These are phyloP conservation scores for Rhodamnia argentea DNA, from an alignment of 345 rosid species.

Conservation along the genomic window DNA sequence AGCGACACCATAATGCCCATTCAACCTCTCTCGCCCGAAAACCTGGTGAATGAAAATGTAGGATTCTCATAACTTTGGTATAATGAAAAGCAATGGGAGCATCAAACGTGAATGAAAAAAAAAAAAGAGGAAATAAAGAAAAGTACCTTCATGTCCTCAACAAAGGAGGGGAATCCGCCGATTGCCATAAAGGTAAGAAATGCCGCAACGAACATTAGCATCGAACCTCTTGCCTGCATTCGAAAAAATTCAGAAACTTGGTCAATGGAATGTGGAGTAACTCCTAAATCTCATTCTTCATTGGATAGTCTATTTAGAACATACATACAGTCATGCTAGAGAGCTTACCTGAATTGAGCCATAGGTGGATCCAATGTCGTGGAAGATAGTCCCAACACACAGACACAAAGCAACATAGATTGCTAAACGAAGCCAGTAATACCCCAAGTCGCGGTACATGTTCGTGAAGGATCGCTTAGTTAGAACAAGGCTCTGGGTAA, in stretches of 20 bases:
- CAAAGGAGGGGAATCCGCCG: conserved; percentile 53
- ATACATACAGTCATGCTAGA: neutral
- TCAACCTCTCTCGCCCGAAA: conserved; percentile 40
- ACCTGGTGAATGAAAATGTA: conserved; percentile 5
- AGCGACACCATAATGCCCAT: conserved; percentile 42
- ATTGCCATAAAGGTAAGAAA: conserved; percentile 47
- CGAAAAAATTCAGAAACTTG: neutral
- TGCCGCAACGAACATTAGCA: conserved; percentile 32
- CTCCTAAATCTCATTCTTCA: neutral
- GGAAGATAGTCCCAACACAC: conserved; percentile 34
- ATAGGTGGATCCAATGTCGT: conserved; percentile 10
- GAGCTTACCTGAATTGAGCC: conserved; percentile 48
- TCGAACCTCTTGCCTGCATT: conserved; percentile 29
- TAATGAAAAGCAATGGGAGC: neutral
- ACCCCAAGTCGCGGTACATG: conserved; percentile 58
- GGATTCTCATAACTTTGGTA: neutral
- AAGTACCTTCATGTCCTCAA: conserved; percentile 48
- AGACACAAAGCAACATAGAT: conserved; percentile 36
- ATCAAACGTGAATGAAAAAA: neutral
- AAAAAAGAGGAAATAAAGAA: neutral
- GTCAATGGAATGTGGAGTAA: neutral
- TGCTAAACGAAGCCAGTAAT: conserved; percentile 54
- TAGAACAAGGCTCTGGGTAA: conserved; percentile 29
- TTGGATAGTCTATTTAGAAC: neutral
- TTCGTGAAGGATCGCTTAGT: conserved; percentile 41